Conservation (phyloP, 225 moss, liverwort and hornwort species). For the Pseudisothecium myosuroides region DNA sequence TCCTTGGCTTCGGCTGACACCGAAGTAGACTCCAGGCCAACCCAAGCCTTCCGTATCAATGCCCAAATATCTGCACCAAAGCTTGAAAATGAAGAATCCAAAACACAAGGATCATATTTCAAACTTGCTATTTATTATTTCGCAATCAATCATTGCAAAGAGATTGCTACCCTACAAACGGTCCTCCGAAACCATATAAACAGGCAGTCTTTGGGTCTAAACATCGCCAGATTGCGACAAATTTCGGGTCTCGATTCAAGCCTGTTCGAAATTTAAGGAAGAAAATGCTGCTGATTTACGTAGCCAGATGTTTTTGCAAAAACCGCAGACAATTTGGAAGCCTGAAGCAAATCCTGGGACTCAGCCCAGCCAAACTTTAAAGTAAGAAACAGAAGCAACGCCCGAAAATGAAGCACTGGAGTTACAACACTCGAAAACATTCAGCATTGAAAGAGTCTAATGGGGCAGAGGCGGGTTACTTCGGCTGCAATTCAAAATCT, state of each 20-base stretch:
- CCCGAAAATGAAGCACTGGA: neutral
- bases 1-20: conserved; percentile 59
- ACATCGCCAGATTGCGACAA: neutral
- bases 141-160: neutral
- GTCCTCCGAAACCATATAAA: neutral
- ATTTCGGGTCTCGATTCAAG: neutral
- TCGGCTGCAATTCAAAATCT: neutral
- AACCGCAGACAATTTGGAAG: neutral
- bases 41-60: conserved; percentile 83
- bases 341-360: neutral
- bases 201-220: too few species aligned
- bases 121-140: neutral
- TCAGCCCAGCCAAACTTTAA: neutral
- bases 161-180: neutral
- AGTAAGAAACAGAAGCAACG: neutral
- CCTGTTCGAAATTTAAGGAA: too few species aligned
- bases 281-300: neutral
- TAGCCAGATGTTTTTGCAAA: neutral
- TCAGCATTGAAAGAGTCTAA: neutral
- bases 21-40: conserved; percentile 75
- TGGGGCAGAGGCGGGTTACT: neutral
- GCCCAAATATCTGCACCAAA: conserved; percentile 55
- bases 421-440: neutral
- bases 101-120: neutral
- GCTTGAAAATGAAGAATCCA: neutral